Percentiles rank a stretch among this genome's conserved stretches.
Evolutionary conservation across 2,329 filamentous ascomycete species (phyloP).

Genomic region (Colletotrichum tropicale): DNA sequence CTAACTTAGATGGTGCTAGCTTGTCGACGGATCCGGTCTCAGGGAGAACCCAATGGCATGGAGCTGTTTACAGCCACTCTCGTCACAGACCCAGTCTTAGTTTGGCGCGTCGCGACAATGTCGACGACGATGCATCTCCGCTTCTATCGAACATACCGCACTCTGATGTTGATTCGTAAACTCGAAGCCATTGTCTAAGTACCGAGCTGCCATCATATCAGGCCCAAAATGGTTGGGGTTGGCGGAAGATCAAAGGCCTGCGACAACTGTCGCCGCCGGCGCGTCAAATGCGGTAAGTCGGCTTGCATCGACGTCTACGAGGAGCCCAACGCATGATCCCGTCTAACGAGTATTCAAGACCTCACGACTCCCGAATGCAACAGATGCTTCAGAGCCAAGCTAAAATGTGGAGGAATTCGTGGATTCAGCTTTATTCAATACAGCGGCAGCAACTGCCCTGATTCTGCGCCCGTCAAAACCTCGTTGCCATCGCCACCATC

Average conservation of each 20-base stretch:
- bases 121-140: not conserved
- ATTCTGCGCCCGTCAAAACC: not conserved
- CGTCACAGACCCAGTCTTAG: not conserved
- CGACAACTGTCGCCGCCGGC: not conserved
- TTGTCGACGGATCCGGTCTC: not conserved
- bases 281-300: not conserved
- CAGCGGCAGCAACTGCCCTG: not conserved
- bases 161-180: not conserved
- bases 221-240: not conserved
- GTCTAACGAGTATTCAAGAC: not conserved
- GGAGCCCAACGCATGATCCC: not conserved
- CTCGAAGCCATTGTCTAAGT: not conserved
- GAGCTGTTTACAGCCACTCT: not conserved
- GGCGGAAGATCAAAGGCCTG: not conserved
- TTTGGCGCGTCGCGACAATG: not conserved
- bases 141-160: not conserved
- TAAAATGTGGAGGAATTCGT: not conserved
- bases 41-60: not conserved
- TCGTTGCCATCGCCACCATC: not conserved
- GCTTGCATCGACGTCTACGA: no score
- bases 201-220: not conserved
- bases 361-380: not conserved
- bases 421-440: not conserved
- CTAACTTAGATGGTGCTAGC: not conserved
- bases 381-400: not conserved